phyloP scores from a whole-genome alignment of 2,329 filamentous ascomycete species.

The Aureobasidium sp. region DNA sequence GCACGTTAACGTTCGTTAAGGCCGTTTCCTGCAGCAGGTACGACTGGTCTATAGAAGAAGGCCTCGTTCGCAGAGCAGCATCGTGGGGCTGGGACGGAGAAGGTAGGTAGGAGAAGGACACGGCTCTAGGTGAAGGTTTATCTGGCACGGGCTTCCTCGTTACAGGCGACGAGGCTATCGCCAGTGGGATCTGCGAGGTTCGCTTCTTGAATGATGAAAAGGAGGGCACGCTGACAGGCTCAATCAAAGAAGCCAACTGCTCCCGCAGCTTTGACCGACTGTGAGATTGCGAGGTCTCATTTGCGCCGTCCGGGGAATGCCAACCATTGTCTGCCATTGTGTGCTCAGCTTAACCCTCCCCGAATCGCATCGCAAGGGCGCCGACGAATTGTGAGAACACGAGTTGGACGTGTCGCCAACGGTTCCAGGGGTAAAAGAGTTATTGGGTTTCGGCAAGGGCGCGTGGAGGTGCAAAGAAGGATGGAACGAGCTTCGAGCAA shows the following conservation, averaged over 20 bases:
- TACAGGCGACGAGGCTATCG: slow-evolving; percentile 32
- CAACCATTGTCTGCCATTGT: slow-evolving; percentile 6
- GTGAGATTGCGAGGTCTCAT: slow-evolving; percentile 10
- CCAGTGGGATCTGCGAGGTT: slow-evolving; percentile 30
- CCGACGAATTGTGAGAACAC: not conserved
- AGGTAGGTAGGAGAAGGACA: slow-evolving; percentile 36
- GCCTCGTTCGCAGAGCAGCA: slow-evolving; percentile 20
- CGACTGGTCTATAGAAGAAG: slow-evolving; percentile 26
- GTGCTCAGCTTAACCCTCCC: not conserved
- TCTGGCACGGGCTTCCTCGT: slow-evolving; percentile 47
- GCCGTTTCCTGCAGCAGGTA: slow-evolving; percentile 22
- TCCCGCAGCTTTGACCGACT: slow-evolving; percentile 5
- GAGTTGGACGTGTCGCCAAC: slow-evolving; percentile 5
- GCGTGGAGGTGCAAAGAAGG: not conserved
- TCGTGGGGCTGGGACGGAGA: slow-evolving; percentile 24
- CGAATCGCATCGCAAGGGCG: not conserved
- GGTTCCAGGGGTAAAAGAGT: not conserved
- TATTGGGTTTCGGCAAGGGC: slow-evolving; percentile 1
- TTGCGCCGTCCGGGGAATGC: slow-evolving; percentile 9
- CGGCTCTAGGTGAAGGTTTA: slow-evolving; percentile 39
- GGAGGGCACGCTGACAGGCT: slow-evolving; percentile 26
- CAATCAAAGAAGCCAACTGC: not conserved
- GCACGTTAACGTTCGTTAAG: slow-evolving; percentile 22
- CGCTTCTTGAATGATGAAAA: slow-evolving; percentile 37
- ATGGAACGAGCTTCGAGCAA: not conserved